Base-by-base conservation (phyloP, 331 rosid genomes). In the Cucumis variabilis region DNA sequence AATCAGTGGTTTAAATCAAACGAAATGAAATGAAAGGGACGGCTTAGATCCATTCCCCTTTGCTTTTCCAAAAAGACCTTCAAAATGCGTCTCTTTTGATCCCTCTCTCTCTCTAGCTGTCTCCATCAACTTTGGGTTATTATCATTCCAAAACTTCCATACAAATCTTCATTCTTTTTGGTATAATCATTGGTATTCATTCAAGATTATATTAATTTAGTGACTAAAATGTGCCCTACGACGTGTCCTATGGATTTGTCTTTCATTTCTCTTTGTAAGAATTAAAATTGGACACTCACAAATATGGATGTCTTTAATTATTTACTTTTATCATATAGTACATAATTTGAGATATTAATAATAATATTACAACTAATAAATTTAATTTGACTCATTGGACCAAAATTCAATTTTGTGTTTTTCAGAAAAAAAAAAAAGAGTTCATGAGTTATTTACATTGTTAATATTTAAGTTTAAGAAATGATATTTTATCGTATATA, bases 41-140 rank as follows among this genome's bases (percentile, higher is more conserved):
- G 78, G 78, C 51, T 72, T 74, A 74, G 81, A 75, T 75, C 58
- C 81, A 75, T 75, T 44, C 81, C 81, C 80, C 58, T 19, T 73
- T 37, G 79, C 81, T 5, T 23, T 44, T 44, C 19, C 82, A 13
- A 46, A 75, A 75, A 44, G 14, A 75, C 82, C 62, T 3, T 75
- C 23, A 41, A 75, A 37, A 37, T 37, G 7, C 7, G 37, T 33
- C 37, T 33, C 37, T 33, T 33, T 33, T 33, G n/a, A 21, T 9
- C 2, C 12, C 53, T 25, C 44, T 37, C 44, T 75, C 60, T 23
- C 30, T 23, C 80, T 74, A 74, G 80, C 55, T 74, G 80, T 74
- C 80, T 41, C 80, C 80, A 74, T 21, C 9, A 74, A 9, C 17
- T 74, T 37, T 30, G 55, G 80, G 55, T 74, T 3, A 4, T 4